Evolutionary conservation across 129 eudicot species (phyloP).

Genomic region (Flaveria sonorensis): DNA sequence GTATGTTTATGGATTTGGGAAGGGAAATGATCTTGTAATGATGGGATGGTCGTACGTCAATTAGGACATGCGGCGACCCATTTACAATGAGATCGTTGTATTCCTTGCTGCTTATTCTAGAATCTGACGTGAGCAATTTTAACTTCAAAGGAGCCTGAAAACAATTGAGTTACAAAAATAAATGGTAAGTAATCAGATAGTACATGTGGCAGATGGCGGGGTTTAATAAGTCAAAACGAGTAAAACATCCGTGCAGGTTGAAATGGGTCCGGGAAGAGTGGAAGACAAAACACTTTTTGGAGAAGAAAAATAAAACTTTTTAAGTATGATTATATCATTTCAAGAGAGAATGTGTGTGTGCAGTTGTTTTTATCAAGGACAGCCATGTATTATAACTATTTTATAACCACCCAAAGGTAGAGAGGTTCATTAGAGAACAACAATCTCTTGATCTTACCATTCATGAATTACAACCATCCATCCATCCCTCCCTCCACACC

Average conservation of each 20-base stretch:
- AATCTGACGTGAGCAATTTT: conserved; percentile 53
- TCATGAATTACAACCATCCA: too few species aligned
- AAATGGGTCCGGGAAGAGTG: background rate
- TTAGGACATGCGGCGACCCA: conserved; percentile 66
- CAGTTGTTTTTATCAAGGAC: too few species aligned
- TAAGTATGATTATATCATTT: background rate
- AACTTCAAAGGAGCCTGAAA: conserved; percentile 80
- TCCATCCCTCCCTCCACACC: too few species aligned
- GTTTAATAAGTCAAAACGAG: background rate
- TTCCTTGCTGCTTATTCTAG: conserved; percentile 88
- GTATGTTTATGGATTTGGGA: conserved; percentile 78
- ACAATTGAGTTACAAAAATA: background rate
- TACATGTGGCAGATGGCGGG: background rate
- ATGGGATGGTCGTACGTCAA: conserved; percentile 92
- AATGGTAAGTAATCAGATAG: too few species aligned
- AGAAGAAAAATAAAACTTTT: background rate
- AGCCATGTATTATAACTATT: too few species aligned
- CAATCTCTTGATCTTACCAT: too few species aligned
- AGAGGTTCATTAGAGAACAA: too few species aligned
- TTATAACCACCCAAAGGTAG: background rate
- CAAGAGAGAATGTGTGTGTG: background rate
- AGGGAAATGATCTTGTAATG: conserved; percentile 83
- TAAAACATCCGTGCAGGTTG: background rate
- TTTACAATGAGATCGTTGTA: conserved; percentile 46
- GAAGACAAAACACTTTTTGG: background rate